Evolutionary conservation across 352 stramenopile species (phyloP).

Genomic region (Globisporangium nagaii): DNA sequence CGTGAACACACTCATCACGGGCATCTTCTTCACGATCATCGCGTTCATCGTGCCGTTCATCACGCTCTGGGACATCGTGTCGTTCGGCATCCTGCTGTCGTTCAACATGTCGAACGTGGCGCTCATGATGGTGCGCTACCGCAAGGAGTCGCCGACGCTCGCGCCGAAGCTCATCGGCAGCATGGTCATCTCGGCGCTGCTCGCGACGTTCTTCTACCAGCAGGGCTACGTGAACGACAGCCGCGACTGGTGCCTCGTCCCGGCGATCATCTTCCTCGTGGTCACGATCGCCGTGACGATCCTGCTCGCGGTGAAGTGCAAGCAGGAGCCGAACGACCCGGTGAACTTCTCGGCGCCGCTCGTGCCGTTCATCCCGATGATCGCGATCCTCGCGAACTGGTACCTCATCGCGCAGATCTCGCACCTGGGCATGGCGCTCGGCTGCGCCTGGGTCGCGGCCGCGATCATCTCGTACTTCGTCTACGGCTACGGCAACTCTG

Average conservation of each 20-base stretch:
- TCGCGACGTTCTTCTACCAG: constrained; percentile 64
- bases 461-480: constrained; percentile 70
- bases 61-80: constrained; percentile 85
- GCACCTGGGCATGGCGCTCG: constrained; percentile 44
- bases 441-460: constrained; percentile 44
- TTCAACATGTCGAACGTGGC: constrained; percentile 84
- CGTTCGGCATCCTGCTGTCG: constrained; percentile 83
- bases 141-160: constrained; percentile 41
- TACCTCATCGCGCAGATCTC: constrained; percentile 62
- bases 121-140: constrained; percentile 69
- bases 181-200: constrained; percentile 30
- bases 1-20: constrained; percentile 64
- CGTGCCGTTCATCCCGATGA: constrained; percentile 58
- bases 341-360: constrained; percentile 54
- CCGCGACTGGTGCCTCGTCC: constrained; percentile 22
- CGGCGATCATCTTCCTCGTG: constrained; percentile 48
- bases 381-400: constrained; percentile 62
- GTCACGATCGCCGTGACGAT: constrained; percentile 20
- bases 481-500: constrained; percentile 69
- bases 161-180: constrained; percentile 34
- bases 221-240: constrained; percentile 56
- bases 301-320: constrained; percentile 53
- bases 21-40: constrained; percentile 58
- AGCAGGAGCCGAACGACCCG: constrained; percentile 35
- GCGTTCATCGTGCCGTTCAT: constrained; percentile 74